Evolutionary conservation across 1,139 yeast genomes (phyloP).

Genomic region (Saccharomyces pastorianus): DNA sequence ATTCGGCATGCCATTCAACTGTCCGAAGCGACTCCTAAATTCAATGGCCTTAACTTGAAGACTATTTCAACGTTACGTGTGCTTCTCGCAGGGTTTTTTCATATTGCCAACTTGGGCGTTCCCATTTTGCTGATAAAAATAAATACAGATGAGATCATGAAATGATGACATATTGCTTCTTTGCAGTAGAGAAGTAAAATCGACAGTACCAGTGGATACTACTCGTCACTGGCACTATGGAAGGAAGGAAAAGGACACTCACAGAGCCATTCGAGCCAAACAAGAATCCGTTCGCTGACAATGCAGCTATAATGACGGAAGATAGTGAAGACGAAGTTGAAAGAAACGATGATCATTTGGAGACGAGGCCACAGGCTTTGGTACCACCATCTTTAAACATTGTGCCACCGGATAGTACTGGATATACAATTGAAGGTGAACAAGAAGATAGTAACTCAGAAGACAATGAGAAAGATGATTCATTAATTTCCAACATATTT

Average conservation of each 20-base stretch:
- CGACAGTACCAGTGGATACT: not conserved
- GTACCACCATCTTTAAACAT: slow-evolving; percentile 4
- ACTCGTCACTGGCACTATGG: not conserved
- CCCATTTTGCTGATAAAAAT: not conserved
- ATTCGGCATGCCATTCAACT: slow-evolving; percentile 10
- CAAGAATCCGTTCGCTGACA: not conserved
- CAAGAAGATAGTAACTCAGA: slow-evolving; percentile 1
- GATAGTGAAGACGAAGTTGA: not conserved
- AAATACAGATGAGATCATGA: not conserved
- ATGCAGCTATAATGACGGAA: not conserved
- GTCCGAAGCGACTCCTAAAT: not conserved
- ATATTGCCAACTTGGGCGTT: not conserved
- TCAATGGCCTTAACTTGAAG: not conserved
- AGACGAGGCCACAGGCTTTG: not conserved
- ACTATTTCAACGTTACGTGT: not conserved
- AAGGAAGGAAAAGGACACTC: slow-evolving; percentile 1
- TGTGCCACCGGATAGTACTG: slow-evolving; percentile 4
- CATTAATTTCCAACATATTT: slow-evolving; percentile 14
- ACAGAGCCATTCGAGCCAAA: slow-evolving; percentile 5
- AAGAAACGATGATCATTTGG: not conserved
- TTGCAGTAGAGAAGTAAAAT: not conserved
- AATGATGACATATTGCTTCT: not conserved
- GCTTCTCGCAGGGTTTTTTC: not conserved
- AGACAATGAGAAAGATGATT: slow-evolving; percentile 6
- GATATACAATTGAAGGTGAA: not conserved